Evolutionary conservation across 1,284 basidiomycete species (phyloP).

Genomic region (Melampsora americana): DNA sequence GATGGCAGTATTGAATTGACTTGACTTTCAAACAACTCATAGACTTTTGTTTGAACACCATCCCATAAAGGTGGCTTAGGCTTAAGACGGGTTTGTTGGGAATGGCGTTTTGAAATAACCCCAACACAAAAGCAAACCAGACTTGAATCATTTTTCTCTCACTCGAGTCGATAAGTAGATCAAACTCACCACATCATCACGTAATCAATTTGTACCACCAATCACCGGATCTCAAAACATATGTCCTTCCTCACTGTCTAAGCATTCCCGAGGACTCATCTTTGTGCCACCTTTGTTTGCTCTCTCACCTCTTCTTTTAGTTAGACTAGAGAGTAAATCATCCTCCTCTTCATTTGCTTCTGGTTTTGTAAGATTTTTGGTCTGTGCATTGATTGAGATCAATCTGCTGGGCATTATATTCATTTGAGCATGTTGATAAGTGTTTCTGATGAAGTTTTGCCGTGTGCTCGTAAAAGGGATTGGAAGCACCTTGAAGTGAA

Average conservation of each 20-base stretch:
- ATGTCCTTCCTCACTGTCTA: constrained; percentile 44
- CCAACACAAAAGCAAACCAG: not conserved
- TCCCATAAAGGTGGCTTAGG: constrained; percentile 72
- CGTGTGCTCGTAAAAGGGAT: not conserved
- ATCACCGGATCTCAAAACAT: constrained; percentile 46
- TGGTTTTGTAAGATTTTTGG: constrained; percentile 17
- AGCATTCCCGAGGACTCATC: constrained; percentile 22
- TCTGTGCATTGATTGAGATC: constrained; percentile 2
- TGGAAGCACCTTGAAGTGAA: too few species aligned
- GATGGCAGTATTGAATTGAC: constrained; percentile 2
- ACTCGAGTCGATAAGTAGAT: not conserved
- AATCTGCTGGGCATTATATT: not conserved
- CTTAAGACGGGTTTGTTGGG: constrained; percentile 73
- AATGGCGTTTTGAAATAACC: constrained; percentile 62
- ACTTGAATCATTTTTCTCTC: not conserved
- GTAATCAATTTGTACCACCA: too few species aligned
- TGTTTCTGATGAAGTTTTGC: not conserved
- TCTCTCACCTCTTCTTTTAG: constrained; percentile 34
- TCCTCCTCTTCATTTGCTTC: constrained; percentile 3
- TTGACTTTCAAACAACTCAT: constrained; percentile 55
- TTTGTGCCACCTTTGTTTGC: constrained; percentile 32
- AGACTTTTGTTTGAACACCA: constrained; percentile 56
- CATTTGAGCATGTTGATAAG: not conserved
- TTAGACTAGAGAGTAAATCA: constrained; percentile 33
- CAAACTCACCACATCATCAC: constrained; percentile 47